Conservation (phyloP, 768 basidiomycete species). For the Hygrophoropsis aurantiaca region DNA sequence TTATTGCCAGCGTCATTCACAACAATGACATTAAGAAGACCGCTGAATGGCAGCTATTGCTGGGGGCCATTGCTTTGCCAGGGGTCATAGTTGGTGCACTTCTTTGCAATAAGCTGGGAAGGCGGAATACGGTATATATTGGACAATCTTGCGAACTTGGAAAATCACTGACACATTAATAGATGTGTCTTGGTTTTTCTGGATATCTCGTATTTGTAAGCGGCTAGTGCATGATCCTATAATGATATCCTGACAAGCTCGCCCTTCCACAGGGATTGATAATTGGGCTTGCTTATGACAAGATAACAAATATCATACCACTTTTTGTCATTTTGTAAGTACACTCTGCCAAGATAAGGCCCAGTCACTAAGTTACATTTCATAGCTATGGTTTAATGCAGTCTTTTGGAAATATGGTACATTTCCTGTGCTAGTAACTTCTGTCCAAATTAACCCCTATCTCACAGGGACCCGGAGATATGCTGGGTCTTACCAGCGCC, state of each 20-base stretch:
- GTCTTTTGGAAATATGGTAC: conserved; percentile 64
- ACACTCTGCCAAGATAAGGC: neutral
- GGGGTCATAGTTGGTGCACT: conserved; percentile 53
- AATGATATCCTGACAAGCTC: neutral
- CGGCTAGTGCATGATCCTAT: conserved; percentile 4
- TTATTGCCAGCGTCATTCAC: conserved; percentile 66
- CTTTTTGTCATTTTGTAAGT: conserved; percentile 69
- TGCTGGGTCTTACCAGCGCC: conserved; percentile 64
- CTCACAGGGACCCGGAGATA: conserved; percentile 66
- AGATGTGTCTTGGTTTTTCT: conserved; percentile 70
- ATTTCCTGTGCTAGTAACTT: conserved; percentile 7
- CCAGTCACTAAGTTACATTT: conserved; percentile 3
- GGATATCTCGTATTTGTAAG: conserved; percentile 65
- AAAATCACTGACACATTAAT: conserved; percentile 6
- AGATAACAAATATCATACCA: conserved; percentile 59
- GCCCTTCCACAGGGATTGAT: conserved; percentile 40
- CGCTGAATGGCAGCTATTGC: conserved; percentile 70
- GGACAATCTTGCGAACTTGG: neutral
- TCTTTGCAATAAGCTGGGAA: conserved; percentile 53
- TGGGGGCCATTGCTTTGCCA: conserved; percentile 61
- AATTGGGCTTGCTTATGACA: conserved; percentile 61
- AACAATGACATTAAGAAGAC: conserved; percentile 53
- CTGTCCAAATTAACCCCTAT: conserved; percentile 7
- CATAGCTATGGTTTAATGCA: conserved; percentile 70
- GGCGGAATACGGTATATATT: conserved; percentile 52